phyloP scores from a whole-genome alignment of 2,329 filamentous ascomycete species.

The Sarocladiaceae sp. region DNA sequence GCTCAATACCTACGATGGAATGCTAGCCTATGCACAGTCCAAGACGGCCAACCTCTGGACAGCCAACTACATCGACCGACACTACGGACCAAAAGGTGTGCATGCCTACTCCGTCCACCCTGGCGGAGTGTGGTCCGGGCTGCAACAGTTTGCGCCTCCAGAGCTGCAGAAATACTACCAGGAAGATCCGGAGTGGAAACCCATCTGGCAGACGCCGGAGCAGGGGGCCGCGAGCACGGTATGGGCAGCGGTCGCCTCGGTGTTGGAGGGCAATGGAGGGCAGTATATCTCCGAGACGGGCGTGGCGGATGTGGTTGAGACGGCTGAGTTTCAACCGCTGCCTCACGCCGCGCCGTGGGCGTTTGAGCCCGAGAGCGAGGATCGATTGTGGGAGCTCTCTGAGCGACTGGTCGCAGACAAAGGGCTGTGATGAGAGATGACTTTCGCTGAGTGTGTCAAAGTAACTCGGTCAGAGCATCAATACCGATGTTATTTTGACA shows the following conservation, averaged over 20 bases:
- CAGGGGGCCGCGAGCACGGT: background rate
- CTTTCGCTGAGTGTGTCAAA: too few species aligned
- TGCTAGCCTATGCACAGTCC: slow-evolving; percentile 42
- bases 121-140: background rate
- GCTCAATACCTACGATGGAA: slow-evolving; percentile 21
- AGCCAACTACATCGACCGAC: slow-evolving; percentile 46
- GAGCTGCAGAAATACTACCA: too few species aligned
- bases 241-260: background rate
- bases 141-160: background rate
- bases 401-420: too few species aligned
- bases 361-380: slow-evolving; percentile 6
- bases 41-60: slow-evolving; percentile 50
- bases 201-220: background rate
- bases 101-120: slow-evolving; percentile 31
- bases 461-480: too few species aligned
- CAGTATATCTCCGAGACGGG: background rate
- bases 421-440: too few species aligned
- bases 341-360: slow-evolving; percentile 33
- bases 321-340: background rate
- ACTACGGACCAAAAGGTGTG: slow-evolving; percentile 37
- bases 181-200: too few species aligned
- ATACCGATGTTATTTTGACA: too few species aligned
- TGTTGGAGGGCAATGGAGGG: background rate
- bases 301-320: background rate
- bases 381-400: background rate